Evolutionary conservation across 2,329 filamentous ascomycete species (phyloP).

Genomic region (Myriosclerotinia curreyana): DNA sequence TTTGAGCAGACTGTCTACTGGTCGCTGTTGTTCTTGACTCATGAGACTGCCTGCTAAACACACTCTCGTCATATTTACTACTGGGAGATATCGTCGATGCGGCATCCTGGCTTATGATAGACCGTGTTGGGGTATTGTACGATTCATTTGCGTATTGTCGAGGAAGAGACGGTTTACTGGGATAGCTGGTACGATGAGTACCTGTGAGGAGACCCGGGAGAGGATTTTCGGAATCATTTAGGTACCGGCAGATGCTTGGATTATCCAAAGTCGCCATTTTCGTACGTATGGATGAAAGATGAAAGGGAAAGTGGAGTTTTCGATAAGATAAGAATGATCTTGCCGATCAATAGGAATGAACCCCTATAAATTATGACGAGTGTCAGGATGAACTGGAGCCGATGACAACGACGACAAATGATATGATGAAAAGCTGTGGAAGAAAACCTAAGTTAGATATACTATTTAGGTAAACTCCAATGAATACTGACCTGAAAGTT

Average conservation of each 20-base stretch:
- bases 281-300: not conserved
- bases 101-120: not conserved
- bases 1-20: slow-evolving; percentile 3
- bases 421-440: not conserved
- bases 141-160: slow-evolving; percentile 2
- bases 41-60: slow-evolving; percentile 12
- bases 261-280: slow-evolving; percentile 6
- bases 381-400: not conserved
- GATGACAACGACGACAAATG: not conserved
- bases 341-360: slow-evolving; percentile 7
- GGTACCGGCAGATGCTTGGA: not conserved
- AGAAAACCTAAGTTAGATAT: not conserved
- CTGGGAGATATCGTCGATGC: not conserved
- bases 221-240: slow-evolving; percentile 11
- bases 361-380: not conserved
- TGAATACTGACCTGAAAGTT: not conserved
- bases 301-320: not conserved
- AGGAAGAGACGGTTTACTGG: not conserved
- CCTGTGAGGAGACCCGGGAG: slow-evolving; percentile 1
- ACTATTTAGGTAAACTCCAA: not conserved
- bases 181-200: not conserved
- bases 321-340: slow-evolving; percentile 16
- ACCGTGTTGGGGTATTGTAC: not conserved
- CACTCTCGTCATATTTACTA: slow-evolving; percentile 2
- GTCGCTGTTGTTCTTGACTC: slow-evolving; percentile 9